Evolutionary conservation across 2,329 filamentous ascomycete species (phyloP).

Genomic region (Paramyrothecium roridum): DNA sequence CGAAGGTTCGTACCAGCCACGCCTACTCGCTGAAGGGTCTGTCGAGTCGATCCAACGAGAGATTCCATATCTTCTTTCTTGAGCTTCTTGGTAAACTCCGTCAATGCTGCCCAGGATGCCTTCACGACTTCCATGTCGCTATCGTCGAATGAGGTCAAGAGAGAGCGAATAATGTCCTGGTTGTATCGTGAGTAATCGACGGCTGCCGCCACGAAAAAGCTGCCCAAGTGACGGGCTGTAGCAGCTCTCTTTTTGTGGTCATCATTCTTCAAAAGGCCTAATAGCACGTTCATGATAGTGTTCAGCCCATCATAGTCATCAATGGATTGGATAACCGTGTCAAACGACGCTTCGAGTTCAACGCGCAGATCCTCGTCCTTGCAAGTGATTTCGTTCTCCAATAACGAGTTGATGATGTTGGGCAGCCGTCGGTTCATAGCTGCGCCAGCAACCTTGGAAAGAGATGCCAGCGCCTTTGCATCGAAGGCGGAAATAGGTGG

Average conservation of each 20-base stretch:
- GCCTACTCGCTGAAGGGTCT: slow-evolving; percentile 83
- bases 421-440: slow-evolving; percentile 90
- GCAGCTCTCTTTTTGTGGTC: slow-evolving; percentile 81
- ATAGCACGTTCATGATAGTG: slow-evolving; percentile 89
- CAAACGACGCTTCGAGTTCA: slow-evolving; percentile 79
- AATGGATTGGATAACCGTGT: slow-evolving; percentile 85
- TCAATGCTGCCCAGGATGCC: slow-evolving; percentile 83
- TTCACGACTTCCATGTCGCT: slow-evolving; percentile 80
- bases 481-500: slow-evolving; percentile 94
- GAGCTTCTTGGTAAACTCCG: slow-evolving; percentile 81
- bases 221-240: slow-evolving; percentile 75
- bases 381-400: slow-evolving; percentile 84
- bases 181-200: slow-evolving; percentile 96
- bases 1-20: slow-evolving; percentile 80
- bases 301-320: slow-evolving; percentile 96
- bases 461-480: slow-evolving; percentile 85
- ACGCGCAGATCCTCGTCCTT: slow-evolving; percentile 69
- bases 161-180: slow-evolving; percentile 85
- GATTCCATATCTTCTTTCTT: slow-evolving; percentile 98
- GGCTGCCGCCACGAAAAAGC: slow-evolving; percentile 77
- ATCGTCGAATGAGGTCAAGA: slow-evolving; percentile 92
- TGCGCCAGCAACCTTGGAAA: slow-evolving; percentile 85
- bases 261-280: slow-evolving; percentile 85
- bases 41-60: slow-evolving; percentile 79
- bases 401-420: slow-evolving; percentile 85